Evolutionary conservation across 345 rosid species (phyloP), one percentile per base, ranked within the genome.

Genomic region (Pistacia integerrima): DNA sequence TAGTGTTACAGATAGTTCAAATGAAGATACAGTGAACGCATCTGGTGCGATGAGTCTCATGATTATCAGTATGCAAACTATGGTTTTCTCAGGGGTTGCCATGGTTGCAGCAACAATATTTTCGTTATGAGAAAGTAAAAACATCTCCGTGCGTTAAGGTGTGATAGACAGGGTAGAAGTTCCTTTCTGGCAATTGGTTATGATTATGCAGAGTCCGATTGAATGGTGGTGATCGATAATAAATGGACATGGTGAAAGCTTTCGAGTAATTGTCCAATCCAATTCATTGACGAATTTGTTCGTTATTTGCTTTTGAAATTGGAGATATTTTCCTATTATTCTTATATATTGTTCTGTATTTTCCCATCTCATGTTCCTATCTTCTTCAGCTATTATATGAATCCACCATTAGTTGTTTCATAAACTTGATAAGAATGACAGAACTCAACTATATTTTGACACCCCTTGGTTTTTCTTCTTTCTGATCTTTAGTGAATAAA

Each of bases 191-290:
- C 18, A 4, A 2, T 8, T 25, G 41, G 14, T 18, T 54, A 44
- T 75, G 78, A 65, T 69, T 69, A 60, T 76, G 33, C 36, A 67
- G 28, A 62, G 30, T 64, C 30, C 30, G 65, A 46, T 76, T 76
- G 17, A 60, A 68, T 35, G 58, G 35, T 46, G 30, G 20, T 57
- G 54, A 28, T 48, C 59, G 38, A 28, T 54, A 17, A 33, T 33
- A 16, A 55, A 55, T 55, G 20, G 63, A 49, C 16, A 55, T 75
- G 51, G 64, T 30, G 69, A 74, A 61, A 54, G 70, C 8, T 74
- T 36, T 65, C 54, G 52, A 64, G n/a, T 74, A 64, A 56, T 80
- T 70, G 20, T 72, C 36, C 51, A 11, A 10, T 78, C 52, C 35
- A 20, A 14, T 60, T 11, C 8, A 44, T 67, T 33, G 64, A 4